phyloP scores from a whole-genome alignment of 306 rosid species.

The Prunus fruticosa region DNA sequence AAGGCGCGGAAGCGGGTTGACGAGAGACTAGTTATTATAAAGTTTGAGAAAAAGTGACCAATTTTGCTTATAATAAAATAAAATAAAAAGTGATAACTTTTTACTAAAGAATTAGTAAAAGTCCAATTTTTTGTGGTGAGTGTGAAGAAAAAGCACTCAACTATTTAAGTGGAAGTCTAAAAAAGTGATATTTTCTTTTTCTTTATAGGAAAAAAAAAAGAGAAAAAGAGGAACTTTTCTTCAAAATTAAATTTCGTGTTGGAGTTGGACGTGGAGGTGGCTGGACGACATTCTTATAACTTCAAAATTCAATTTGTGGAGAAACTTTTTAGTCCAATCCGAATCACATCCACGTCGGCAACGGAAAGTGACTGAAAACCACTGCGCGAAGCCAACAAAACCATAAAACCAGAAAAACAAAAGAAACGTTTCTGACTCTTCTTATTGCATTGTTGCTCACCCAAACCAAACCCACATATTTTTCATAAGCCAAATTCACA shows the following conservation, averaged over 20 bases:
- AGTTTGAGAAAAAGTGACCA: too few relatives aligned
- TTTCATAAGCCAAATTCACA: neutral
- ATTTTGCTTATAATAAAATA: too few relatives aligned
- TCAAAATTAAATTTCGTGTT: neutral
- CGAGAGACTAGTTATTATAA: too few relatives aligned
- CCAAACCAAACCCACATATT: neutral
- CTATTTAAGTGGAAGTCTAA: too few relatives aligned
- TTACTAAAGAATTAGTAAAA: too few relatives aligned
- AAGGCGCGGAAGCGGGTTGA: too few relatives aligned
- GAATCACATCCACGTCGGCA: constrained; percentile 10
- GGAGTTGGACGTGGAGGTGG: neutral
- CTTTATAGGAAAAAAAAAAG: too few relatives aligned
- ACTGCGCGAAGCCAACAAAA: neutral
- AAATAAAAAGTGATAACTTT: too few relatives aligned
- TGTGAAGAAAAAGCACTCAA: too few relatives aligned
- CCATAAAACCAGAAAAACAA: neutral
- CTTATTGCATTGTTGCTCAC: neutral
- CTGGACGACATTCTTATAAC: neutral
- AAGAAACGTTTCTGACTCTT: neutral
- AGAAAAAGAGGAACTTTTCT: too few relatives aligned
- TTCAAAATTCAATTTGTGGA: neutral
- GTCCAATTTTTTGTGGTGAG: too few relatives aligned
- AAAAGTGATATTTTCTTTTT: too few relatives aligned
- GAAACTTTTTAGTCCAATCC: neutral
- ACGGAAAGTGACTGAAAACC: neutral